Evolutionary conservation across 2,329 filamentous ascomycete species (phyloP), one percentile per base, ranked within the genome.

Genomic region (Aspergillus aculeatus): DNA sequence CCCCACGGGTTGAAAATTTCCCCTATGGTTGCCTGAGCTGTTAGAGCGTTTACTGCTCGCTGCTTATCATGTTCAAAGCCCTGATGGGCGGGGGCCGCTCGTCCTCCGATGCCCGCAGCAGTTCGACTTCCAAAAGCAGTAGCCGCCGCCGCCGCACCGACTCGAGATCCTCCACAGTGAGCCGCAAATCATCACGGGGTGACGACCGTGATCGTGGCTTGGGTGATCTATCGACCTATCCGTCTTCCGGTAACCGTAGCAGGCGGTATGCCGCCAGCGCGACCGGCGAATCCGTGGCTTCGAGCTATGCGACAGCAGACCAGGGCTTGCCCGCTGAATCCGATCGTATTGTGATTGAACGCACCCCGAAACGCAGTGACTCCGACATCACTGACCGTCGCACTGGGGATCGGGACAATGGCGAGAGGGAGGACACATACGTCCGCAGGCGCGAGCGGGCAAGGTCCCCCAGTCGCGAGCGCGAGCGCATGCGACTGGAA

Each of bases 171-270:
- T 75, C 72, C 21, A 69, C 71, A 57, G 69, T 71, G 50, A 73
- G 71, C 62, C 74, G 71, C 65, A 78, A 75, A 67, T 73, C 76
- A 58, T 69, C 77, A 72, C 75, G 77, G 73, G 74, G 75, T 77
- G 78, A 80, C 74, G 77, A 79, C 73, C 77, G 77, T 75, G 77
- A 76, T 58, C 73, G 75, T 57, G 75, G 72, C 58, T 66, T 76
- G 64, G 73, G 70, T 56, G 73, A 76, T 63, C 60, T 73, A 63
- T 65, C 68, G 21, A 58, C 66, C 56, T 71, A 73, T 57, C 56
- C 68, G 48, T 64, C 68, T 10, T 66, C 69, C 14, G 56, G 62
- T 48, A 66, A 63, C 50, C 66, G 67, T 51, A 70, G 63, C 62
- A 67, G 56, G 63, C 70, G 70, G 49, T 66, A 69, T 56, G 63